Percentiles rank a stretch among this genome's conserved stretches.
phyloP scores from a whole-genome alignment of 495 filamentous ascomycete species.

The Penicillium coffeae region DNA sequence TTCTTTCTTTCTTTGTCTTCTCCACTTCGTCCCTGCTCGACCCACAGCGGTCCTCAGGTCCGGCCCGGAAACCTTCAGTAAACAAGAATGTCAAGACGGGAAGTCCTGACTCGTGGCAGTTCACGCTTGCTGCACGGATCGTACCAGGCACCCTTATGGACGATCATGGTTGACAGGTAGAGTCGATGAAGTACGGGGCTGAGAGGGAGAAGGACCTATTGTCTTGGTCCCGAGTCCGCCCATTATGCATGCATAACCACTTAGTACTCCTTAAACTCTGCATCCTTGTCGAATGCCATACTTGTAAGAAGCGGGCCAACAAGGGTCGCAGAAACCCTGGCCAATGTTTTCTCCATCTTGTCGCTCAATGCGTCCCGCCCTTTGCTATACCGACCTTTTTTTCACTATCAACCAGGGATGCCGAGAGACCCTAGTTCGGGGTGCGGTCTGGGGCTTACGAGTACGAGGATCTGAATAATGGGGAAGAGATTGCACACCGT shows the following conservation, averaged over 20 bases:
- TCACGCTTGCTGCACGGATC: conserved; percentile 17
- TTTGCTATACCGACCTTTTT: background rate
- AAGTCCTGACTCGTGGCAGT: conserved; percentile 4
- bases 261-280: no score
- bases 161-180: conserved; percentile 5
- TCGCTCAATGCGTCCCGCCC: conserved; percentile 1
- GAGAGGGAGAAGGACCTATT: background rate
- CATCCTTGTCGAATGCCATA: no score
- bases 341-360: no score
- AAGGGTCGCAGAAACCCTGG: background rate
- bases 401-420: conserved; percentile 10
- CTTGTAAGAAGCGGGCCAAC: background rate
- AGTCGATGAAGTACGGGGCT: background rate
- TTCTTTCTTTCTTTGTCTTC: conserved; percentile 10
- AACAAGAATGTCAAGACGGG: conserved; percentile 16
- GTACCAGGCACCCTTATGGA: conserved; percentile 7
- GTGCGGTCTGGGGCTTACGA: conserved; percentile 8
- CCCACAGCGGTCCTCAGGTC: conserved; percentile 31
- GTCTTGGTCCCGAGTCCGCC: no score
- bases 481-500: background rate
- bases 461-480: conserved; percentile 5
- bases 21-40: conserved; percentile 6
- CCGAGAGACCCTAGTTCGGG: conserved; percentile 1
- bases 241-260: no score
- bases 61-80: conserved; percentile 31